These are phyloP conservation scores for Fusarium sp. DNA, from an alignment of 2,329 filamentous ascomycete genomes.

Conservation along the genomic window DNA sequence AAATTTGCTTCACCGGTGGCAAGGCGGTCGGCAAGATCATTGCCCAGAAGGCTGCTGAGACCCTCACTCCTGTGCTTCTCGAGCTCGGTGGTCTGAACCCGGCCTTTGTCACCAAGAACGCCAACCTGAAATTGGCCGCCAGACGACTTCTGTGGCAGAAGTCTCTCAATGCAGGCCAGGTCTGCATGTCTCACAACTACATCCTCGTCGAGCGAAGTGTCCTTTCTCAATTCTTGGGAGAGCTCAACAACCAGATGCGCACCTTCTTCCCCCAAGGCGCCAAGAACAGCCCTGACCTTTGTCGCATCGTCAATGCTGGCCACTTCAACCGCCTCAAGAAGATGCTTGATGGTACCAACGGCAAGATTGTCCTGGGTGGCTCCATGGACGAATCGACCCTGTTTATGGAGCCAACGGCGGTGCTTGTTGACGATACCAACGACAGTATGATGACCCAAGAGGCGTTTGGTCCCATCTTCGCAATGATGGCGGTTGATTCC, in stretches of 20 bases:
- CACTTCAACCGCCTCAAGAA: slow-evolving; percentile 87
- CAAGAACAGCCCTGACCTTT: slow-evolving; percentile 80
- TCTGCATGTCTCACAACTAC: slow-evolving; percentile 95
- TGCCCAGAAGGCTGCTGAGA: slow-evolving; percentile 87
- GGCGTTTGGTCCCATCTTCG: slow-evolving; percentile 92
- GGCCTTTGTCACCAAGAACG: slow-evolving; percentile 87
- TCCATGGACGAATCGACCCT: slow-evolving; percentile 81
- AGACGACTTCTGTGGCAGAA: slow-evolving; percentile 91
- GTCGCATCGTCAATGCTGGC: slow-evolving; percentile 81
- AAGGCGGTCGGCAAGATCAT: slow-evolving; percentile 85
- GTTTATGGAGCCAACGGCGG: slow-evolving; percentile 92
- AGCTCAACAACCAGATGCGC: slow-evolving; percentile 76
- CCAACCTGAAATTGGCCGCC: slow-evolving; percentile 83
- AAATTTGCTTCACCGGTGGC: slow-evolving; percentile 96
- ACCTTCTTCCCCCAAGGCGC: slow-evolving; percentile 88
- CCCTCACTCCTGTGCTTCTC: slow-evolving; percentile 86
- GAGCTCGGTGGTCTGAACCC: slow-evolving; percentile 95
- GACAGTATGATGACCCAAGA: slow-evolving; percentile 87
- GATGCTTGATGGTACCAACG: slow-evolving; percentile 86
- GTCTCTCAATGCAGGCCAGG: slow-evolving; percentile 85
- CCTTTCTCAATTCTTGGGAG: slow-evolving; percentile 76
- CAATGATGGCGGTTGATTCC: slow-evolving; percentile 80
- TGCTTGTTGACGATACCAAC: slow-evolving; percentile 76
- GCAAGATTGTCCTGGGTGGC: slow-evolving; percentile 89
- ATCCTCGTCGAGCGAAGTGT: slow-evolving; percentile 83